Evolutionary conservation across 2,329 filamentous ascomycete species (phyloP), one percentile per base, ranked within the genome.

Genomic region (Trichoderma brevicompactum): DNA sequence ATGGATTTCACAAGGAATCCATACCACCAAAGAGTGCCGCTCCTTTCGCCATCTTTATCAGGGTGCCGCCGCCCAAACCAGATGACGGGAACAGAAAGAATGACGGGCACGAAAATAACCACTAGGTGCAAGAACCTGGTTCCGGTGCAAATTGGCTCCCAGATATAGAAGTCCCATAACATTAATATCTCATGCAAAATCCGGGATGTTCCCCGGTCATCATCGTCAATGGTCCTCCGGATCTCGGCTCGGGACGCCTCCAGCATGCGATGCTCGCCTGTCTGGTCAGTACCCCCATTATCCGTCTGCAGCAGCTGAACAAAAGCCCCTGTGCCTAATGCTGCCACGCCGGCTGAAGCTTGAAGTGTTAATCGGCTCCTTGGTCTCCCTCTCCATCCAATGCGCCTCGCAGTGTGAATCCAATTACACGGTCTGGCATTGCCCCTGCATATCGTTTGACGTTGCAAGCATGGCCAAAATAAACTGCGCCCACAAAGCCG

Each of bases 21-120:
- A 79, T 97, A 99, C 95, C 95, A 99, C 92, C 92, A 97, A 3
- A 98, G 74, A 0, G 94, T 94, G 0, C 95, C 94, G 6, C 80
- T 83, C 68, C 92, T 85, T 79, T 97, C 92, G 69, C 92, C 87
- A 70, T 92, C 89, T 65, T 84, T 85, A 40, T 87, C 80, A 2
- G 84, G 79, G 55, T 87, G 81, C 52, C 89, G 82, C 40, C 76
- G 74, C 1, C 95, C 95, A 65, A 97, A 67, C 90, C 92, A 97
- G 65, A 97, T 88, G 0, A 82, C 84, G 0, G 95, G 95, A 7
- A 96, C 86, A 0, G 91, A 85, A 1, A 90, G 75, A 61, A 99
- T 87, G 48, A 99, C 93, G 0, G 95, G 95, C 19, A 97, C 88
- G 74, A 99, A 99, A 64, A 99, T 95, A 66, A 90, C 77, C 54